Conservation (phyloP, 2,329 filamentous ascomycete genomes). For the Capronia epimyces region DNA sequence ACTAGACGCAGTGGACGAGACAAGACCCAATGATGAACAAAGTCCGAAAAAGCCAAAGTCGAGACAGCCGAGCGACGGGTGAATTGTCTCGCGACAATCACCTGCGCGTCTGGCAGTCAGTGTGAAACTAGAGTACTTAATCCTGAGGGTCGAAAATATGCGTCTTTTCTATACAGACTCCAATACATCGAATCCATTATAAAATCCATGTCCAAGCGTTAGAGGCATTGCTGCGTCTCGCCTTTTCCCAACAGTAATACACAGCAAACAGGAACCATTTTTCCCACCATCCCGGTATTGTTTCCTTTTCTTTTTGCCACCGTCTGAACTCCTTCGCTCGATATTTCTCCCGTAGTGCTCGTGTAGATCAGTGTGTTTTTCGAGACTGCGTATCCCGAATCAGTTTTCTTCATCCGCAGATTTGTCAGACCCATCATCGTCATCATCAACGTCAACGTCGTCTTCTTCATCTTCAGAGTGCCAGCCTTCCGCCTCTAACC, state of each 20-base stretch:
- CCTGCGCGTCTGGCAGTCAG: neutral
- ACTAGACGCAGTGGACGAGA: neutral
- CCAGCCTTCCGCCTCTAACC: constrained; percentile 56
- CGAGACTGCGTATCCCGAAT: neutral
- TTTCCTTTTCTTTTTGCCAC: neutral
- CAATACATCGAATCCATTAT: neutral
- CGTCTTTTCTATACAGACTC: neutral
- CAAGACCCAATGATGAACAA: constrained; percentile 19
- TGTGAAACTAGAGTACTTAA: neutral
- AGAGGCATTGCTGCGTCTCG: no score
- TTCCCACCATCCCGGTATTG: neutral
- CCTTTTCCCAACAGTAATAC: no score
- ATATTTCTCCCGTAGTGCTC: neutral
- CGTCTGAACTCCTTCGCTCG: neutral
- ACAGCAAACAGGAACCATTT: neutral
- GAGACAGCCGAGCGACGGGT: constrained; percentile 22
- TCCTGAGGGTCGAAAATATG: neutral
- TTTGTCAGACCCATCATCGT: constrained; percentile 38
- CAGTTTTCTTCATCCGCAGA: constrained; percentile 43
- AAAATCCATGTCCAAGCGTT: no score
- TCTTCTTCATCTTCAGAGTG: constrained; percentile 37
- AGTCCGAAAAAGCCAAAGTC: constrained; percentile 28
- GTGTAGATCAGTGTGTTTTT: neutral
- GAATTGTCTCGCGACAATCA: neutral
- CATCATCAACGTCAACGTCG: constrained; percentile 3